Percentiles rank a stretch among this genome's conserved stretches.
Evolutionary conservation across 371 early-diverging fungal genomes (phyloP).

Genomic region (Cokeromyces recurvatus): DNA sequence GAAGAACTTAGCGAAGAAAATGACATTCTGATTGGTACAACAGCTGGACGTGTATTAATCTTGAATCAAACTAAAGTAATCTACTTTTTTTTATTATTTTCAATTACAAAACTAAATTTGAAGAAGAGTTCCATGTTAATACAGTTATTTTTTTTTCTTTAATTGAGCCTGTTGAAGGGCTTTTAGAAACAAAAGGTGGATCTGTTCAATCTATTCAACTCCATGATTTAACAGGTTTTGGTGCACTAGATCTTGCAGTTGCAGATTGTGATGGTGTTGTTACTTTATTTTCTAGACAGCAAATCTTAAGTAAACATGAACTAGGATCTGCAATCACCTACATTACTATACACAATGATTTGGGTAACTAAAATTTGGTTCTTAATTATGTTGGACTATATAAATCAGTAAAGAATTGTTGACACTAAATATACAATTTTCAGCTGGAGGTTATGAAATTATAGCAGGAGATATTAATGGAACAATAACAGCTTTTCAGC

Average conservation of each 20-base stretch:
- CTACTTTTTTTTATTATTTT: background rate
- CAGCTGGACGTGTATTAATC: slow-evolving; percentile 39
- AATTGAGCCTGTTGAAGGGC: slow-evolving; percentile 36
- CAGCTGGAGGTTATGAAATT: slow-evolving; percentile 43
- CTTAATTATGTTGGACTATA: no score
- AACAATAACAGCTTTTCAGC: slow-evolving; percentile 38
- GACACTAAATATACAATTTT: no score
- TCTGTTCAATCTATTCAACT: slow-evolving; percentile 37
- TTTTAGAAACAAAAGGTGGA: slow-evolving; percentile 48
- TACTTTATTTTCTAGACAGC: slow-evolving; percentile 42
- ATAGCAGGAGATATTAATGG: slow-evolving; percentile 44
- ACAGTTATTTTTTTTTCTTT: no score
- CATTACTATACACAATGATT: slow-evolving; percentile 31
- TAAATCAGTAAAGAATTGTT: no score
- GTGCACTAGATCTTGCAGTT: slow-evolving; percentile 38
- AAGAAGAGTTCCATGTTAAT: no score
- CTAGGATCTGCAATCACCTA: slow-evolving; percentile 35
- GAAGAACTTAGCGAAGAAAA: slow-evolving; percentile 45
- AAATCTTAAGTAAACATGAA: slow-evolving; percentile 37
- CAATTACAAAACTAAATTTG: no score
- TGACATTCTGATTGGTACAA: slow-evolving; percentile 42
- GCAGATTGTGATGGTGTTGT: slow-evolving; percentile 48
- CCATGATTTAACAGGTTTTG: slow-evolving; percentile 43
- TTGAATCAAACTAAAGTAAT: slow-evolving; percentile 40
- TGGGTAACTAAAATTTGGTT: slow-evolving; percentile 19